Evolutionary conservation across 768 basidiomycete species (phyloP).

Genomic region (Phanerochaete carnosa): DNA sequence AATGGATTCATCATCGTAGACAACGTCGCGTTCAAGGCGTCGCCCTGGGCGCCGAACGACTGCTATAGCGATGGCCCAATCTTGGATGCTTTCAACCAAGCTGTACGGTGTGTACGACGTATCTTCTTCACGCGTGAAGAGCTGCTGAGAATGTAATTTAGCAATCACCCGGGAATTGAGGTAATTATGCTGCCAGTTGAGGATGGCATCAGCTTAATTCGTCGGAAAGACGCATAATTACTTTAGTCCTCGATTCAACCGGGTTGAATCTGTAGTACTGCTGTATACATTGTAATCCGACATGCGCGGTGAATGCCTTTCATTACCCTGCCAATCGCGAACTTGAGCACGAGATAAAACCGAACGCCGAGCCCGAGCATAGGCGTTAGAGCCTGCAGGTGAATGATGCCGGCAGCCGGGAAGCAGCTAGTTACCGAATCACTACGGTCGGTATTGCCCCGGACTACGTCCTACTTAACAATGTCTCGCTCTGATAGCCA

Average conservation of each 20-base stretch:
- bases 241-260: no score
- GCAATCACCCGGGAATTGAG: constrained; percentile 7
- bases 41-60: constrained; percentile 12
- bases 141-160: background rate
- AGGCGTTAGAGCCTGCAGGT: background rate
- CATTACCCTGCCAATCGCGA: no score
- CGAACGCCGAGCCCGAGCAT: background rate
- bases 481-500: background rate
- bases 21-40: constrained; percentile 10
- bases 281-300: no score
- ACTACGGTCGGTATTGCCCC: constrained; percentile 3
- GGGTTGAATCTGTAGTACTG: no score
- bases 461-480: background rate
- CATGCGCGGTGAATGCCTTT: no score
- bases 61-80: background rate
- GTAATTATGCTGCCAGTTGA: constrained; percentile 13
- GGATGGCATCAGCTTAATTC: constrained; percentile 13
- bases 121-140: no score
- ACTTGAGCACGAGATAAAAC: background rate
- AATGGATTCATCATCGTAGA: constrained; percentile 11
- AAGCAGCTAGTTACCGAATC: background rate
- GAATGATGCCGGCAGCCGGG: background rate
- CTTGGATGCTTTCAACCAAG: background rate
- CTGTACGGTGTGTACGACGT: background rate
- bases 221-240: constrained; percentile 5